A percentile compares a stretch with the other conserved stretches of the same genome.
These are phyloP conservation scores for Populus simonii DNA, from an alignment of 345 rosid genomes.

Conservation along the genomic window DNA sequence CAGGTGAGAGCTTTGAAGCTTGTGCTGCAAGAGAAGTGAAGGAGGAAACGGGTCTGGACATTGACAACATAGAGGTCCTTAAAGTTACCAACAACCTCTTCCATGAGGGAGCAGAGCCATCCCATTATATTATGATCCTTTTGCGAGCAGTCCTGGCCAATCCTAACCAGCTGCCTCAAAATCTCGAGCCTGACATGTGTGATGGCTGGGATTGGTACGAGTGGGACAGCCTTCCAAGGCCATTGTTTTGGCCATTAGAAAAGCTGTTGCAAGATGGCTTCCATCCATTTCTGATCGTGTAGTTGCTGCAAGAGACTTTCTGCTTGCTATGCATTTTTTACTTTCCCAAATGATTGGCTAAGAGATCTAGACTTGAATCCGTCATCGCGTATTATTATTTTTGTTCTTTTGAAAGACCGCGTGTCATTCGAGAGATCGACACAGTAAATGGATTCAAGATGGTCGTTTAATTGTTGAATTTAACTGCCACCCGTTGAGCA, in stretches of 20 bases:
- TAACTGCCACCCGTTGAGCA: too few species aligned
- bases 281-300: constrained; percentile 40
- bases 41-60: constrained; percentile 75
- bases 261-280: constrained; percentile 58
- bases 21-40: constrained; percentile 72
- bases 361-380: background rate
- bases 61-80: constrained; percentile 40
- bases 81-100: constrained; percentile 66
- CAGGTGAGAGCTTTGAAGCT: constrained; percentile 88
- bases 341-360: background rate
- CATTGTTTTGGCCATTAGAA: constrained; percentile 71
- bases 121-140: constrained; percentile 64
- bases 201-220: constrained; percentile 79
- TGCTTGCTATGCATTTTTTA: background rate
- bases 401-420: too few species aligned
- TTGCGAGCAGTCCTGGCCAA: constrained; percentile 48
- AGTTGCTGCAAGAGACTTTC: background rate
- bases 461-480: too few species aligned
- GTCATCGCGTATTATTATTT: background rate
- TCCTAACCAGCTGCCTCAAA: constrained; percentile 45
- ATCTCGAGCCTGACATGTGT: constrained; percentile 69
- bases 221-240: constrained; percentile 67
- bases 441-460: too few species aligned
- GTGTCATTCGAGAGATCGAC: too few species aligned
- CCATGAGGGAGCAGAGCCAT: constrained; percentile 49